phyloP scores from a whole-genome alignment of 1,284 basidiomycete species.

The Sporisorium sorghi region DNA sequence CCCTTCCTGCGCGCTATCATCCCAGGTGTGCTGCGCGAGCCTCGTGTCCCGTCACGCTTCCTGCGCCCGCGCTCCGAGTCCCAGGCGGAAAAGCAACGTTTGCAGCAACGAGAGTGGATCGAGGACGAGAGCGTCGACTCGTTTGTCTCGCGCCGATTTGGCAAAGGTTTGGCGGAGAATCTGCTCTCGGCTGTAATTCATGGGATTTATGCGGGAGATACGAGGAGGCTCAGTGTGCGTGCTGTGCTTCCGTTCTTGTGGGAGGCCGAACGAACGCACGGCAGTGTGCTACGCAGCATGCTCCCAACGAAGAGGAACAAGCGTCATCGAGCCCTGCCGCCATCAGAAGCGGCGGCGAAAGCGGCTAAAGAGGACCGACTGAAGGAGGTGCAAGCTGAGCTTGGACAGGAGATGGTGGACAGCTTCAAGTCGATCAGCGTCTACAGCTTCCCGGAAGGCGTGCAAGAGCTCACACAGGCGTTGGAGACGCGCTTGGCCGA shows the following conservation, averaged over 20 bases:
- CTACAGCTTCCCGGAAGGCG: constrained; percentile 83
- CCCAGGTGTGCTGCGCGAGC: constrained; percentile 73
- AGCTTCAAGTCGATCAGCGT: constrained; percentile 76
- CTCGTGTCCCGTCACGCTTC: constrained; percentile 70
- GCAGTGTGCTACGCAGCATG: constrained; percentile 79
- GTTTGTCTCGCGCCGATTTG: constrained; percentile 83
- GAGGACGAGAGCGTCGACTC: constrained; percentile 84
- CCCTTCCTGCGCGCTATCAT: constrained; percentile 56
- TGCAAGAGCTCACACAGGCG: constrained; percentile 77
- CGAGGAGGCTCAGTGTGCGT: constrained; percentile 79
- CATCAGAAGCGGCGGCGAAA: constrained; percentile 30
- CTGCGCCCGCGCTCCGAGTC: constrained; percentile 69
- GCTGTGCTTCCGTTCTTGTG: constrained; percentile 81
- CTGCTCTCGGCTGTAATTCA: constrained; percentile 88
- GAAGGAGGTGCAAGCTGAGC: constrained; percentile 69
- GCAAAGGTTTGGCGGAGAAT: constrained; percentile 77
- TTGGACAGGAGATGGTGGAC: constrained; percentile 72
- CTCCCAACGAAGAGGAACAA: constrained; percentile 66
- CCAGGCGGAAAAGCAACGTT: constrained; percentile 63
- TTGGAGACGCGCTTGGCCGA: constrained; percentile 73
- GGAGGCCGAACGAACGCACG: constrained; percentile 78
- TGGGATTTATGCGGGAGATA: constrained; percentile 91
- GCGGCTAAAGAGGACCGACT: constrained; percentile 25
- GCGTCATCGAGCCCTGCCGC: constrained; percentile 29
- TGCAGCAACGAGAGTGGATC: constrained; percentile 32